phyloP scores from a whole-genome alignment of 129 eudicot species.

The Deinandra increscens region DNA sequence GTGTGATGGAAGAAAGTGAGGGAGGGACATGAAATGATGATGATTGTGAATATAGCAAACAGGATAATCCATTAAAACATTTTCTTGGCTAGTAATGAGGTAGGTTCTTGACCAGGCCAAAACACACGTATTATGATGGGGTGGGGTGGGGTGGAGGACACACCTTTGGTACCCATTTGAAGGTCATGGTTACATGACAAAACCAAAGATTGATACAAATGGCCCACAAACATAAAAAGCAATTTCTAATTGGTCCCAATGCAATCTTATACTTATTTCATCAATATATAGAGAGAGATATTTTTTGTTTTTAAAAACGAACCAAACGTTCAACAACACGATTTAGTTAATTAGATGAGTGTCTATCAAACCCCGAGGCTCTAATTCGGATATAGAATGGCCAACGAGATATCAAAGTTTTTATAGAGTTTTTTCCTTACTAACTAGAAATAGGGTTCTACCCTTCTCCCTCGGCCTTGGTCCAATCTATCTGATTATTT shows the following conservation, averaged over 20 bases:
- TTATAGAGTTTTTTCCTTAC: too few species aligned
- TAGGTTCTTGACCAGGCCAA: constrained; percentile 35
- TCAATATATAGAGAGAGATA: too few species aligned
- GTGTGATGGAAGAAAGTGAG: constrained; percentile 23
- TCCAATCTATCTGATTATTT: too few species aligned
- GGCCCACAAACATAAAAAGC: constrained; percentile 21
- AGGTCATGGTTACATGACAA: constrained; percentile 33
- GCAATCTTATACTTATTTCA: constrained; percentile 36
- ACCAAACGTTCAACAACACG: too few species aligned
- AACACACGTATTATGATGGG: constrained; percentile 30
- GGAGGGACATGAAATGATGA: constrained; percentile 33
- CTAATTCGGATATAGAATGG: too few species aligned
- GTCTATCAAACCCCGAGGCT: too few species aligned
- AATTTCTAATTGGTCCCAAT: constrained; percentile 39
- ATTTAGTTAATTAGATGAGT: too few species aligned
- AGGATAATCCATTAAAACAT: constrained; percentile 24
- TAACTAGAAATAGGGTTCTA: too few species aligned
- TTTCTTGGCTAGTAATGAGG: constrained; percentile 29
- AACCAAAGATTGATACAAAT: constrained; percentile 30
- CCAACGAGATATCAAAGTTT: too few species aligned
- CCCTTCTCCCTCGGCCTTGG: too few species aligned
- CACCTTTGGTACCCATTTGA: constrained; percentile 25
- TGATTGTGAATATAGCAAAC: constrained; percentile 29
- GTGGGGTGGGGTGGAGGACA: not conserved
- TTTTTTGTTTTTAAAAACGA: too few species aligned